Evolutionary conservation across 192 early-diverging fungal species (phyloP).

Genomic region (Backusella tuberculispora): DNA sequence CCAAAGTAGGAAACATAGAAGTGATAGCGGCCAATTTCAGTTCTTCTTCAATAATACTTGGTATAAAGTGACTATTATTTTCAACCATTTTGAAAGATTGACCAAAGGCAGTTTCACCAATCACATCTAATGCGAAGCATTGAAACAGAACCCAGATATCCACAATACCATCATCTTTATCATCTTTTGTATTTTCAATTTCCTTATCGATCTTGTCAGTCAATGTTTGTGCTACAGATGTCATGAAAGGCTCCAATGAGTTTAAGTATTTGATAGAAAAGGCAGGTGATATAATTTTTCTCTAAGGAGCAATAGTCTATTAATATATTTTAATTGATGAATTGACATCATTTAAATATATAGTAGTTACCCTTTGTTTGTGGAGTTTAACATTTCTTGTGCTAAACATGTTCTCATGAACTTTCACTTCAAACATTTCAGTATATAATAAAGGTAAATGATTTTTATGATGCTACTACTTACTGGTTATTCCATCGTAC

Average conservation of each 20-base stretch:
- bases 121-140: slow-evolving; percentile 43
- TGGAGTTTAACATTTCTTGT: slow-evolving; percentile 41
- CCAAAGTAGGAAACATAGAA: slow-evolving; percentile 5
- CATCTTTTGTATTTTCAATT: slow-evolving; percentile 16
- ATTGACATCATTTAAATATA: too few species aligned
- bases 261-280: slow-evolving; percentile 52
- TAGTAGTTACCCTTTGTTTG: slow-evolving; percentile 35
- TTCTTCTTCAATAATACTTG: slow-evolving; percentile 21
- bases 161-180: slow-evolving; percentile 27
- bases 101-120: slow-evolving; percentile 55
- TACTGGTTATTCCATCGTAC: slow-evolving; percentile 28
- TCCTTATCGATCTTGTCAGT: slow-evolving; percentile 38
- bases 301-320: too few species aligned
- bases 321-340: too few species aligned
- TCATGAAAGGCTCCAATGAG: slow-evolving; percentile 50
- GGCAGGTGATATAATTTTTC: slow-evolving; percentile 51
- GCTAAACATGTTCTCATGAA: slow-evolving; percentile 33
- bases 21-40: neutral
- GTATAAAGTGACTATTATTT: slow-evolving; percentile 44
- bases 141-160: slow-evolving; percentile 45
- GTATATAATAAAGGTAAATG: too few species aligned
- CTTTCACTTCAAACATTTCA: slow-evolving; percentile 2
- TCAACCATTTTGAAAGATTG: slow-evolving; percentile 52
- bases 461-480: neutral
- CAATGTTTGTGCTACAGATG: slow-evolving; percentile 34